Evolutionary conservation across 2,329 filamentous ascomycete species (phyloP).

Genomic region (Laburnicola sp.): DNA sequence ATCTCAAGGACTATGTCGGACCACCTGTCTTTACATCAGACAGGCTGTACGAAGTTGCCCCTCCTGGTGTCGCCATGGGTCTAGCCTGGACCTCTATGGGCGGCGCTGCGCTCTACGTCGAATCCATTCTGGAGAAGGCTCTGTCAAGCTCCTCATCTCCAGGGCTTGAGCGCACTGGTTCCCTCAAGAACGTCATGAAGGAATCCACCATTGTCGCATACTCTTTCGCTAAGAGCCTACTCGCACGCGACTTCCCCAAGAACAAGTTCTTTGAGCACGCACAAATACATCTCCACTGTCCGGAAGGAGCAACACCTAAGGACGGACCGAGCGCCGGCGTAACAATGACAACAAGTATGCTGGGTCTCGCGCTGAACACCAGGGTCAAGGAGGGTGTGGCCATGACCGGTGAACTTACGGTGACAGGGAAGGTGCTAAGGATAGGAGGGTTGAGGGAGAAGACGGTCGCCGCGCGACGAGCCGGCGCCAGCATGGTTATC

Average conservation of each 20-base stretch:
- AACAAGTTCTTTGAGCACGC: constrained; percentile 98
- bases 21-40: constrained; percentile 95
- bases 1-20: constrained; percentile 94
- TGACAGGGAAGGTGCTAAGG: constrained; percentile 93
- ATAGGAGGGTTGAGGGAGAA: constrained; percentile 96
- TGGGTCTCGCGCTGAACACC: constrained; percentile 80
- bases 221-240: constrained; percentile 87
- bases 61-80: constrained; percentile 94
- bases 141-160: constrained; percentile 74
- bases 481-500: constrained; percentile 89
- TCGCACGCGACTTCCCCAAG: constrained; percentile 81
- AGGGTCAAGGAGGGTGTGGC: constrained; percentile 83
- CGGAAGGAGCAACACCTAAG: constrained; percentile 93
- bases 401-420: constrained; percentile 96
- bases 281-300: constrained; percentile 92
- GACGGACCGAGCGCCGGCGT: constrained; percentile 82
- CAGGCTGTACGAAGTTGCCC: constrained; percentile 89
- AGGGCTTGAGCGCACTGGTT: constrained; percentile 87
- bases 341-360: constrained; percentile 93
- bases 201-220: constrained; percentile 95
- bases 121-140: constrained; percentile 88
- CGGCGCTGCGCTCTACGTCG: constrained; percentile 93
- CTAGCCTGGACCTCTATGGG: constrained; percentile 98
- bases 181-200: constrained; percentile 96
- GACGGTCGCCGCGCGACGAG: constrained; percentile 90